phyloP scores from a whole-genome alignment of 2,329 filamentous ascomycete genomes.

The Epichloe glyceriae region DNA sequence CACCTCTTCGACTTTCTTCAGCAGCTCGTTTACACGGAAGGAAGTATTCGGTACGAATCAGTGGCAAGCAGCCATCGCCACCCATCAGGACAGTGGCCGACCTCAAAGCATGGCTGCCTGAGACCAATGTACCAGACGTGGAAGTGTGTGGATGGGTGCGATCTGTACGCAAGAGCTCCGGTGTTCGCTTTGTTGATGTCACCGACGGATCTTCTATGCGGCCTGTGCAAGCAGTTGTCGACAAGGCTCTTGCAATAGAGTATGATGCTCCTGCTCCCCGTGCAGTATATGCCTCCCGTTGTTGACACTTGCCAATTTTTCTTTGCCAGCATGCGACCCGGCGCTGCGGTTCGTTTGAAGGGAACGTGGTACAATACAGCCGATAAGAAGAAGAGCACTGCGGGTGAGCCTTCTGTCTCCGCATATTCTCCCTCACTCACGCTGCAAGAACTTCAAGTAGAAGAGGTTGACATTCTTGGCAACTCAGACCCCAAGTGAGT shows the following conservation, averaged over 20 bases:
- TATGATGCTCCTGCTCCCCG: constrained; percentile 30
- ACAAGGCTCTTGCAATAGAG: constrained; percentile 58
- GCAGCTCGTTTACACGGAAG: constrained; percentile 9
- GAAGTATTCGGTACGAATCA: constrained; percentile 22
- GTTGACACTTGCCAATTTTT: not conserved
- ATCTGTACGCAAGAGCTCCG: constrained; percentile 78
- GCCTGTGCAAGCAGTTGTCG: constrained; percentile 69
- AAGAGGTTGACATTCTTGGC: constrained; percentile 57
- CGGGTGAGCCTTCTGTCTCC: constrained; percentile 2
- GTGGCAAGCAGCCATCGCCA: constrained; percentile 12
- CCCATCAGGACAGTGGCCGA: constrained; percentile 36
- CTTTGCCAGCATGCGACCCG: constrained; percentile 58
- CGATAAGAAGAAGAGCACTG: constrained; percentile 1
- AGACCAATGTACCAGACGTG: constrained; percentile 32
- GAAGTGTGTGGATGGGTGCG: constrained; percentile 68
- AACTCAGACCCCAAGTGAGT: constrained; percentile 63
- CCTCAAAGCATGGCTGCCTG: constrained; percentile 40
- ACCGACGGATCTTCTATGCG: constrained; percentile 76
- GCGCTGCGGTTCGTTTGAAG: constrained; percentile 63
- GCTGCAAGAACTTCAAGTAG: constrained; percentile 58
- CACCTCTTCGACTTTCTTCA: not conserved
- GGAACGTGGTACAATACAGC: constrained; percentile 52
- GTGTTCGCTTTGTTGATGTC: constrained; percentile 68
- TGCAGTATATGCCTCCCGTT: constrained; percentile 9
- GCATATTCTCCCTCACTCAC: constrained; percentile 1